These are phyloP conservation scores for Leccinum variicolor DNA, from an alignment of 768 basidiomycete species.

Conservation along the genomic window DNA sequence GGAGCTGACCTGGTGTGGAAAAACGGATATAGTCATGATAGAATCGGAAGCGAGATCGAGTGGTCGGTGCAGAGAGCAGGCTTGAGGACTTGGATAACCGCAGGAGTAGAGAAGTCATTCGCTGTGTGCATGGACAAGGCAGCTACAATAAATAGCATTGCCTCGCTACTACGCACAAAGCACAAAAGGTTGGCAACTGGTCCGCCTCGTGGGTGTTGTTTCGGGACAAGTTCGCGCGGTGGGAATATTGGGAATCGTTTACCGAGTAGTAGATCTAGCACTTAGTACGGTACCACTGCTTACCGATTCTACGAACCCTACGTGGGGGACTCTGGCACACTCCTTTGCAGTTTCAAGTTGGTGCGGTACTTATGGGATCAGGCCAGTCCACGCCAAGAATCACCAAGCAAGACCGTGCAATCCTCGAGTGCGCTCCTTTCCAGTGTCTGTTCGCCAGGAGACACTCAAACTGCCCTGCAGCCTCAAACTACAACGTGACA, in stretches of 20 bases:
- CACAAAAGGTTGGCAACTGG: slow-evolving; percentile 1
- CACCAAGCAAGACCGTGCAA: slow-evolving; percentile 89
- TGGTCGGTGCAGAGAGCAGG: slow-evolving; percentile 1
- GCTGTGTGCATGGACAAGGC: slow-evolving; percentile 21
- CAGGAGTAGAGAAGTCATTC: slow-evolving; percentile 28
- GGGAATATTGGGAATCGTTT: slow-evolving; percentile 5
- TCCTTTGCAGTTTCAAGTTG: not conserved
- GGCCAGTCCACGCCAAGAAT: slow-evolving; percentile 82
- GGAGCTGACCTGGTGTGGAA: slow-evolving; percentile 41
- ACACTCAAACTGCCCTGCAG: slow-evolving; percentile 41
- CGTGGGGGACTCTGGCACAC: slow-evolving; percentile 1
- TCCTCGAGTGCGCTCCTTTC: slow-evolving; percentile 76
- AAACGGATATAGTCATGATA: slow-evolving; percentile 75
- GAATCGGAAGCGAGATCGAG: slow-evolving; percentile 20
- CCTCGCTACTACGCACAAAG: slow-evolving; percentile 16
- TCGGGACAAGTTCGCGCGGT: slow-evolving; percentile 9
- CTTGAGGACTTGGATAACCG: slow-evolving; percentile 19
- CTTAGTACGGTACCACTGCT: not conserved
- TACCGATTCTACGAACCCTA: not conserved
- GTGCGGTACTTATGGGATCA: slow-evolving; percentile 51
- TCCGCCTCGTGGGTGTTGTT: slow-evolving; percentile 6
- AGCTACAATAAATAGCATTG: slow-evolving; percentile 27
- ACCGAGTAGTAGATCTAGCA: not conserved
- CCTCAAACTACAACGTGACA: slow-evolving; percentile 94
- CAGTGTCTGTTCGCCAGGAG: slow-evolving; percentile 13